Base-by-base conservation (phyloP, 2,329 filamentous ascomycete genomes). In the Chaetomium sp. region DNA sequence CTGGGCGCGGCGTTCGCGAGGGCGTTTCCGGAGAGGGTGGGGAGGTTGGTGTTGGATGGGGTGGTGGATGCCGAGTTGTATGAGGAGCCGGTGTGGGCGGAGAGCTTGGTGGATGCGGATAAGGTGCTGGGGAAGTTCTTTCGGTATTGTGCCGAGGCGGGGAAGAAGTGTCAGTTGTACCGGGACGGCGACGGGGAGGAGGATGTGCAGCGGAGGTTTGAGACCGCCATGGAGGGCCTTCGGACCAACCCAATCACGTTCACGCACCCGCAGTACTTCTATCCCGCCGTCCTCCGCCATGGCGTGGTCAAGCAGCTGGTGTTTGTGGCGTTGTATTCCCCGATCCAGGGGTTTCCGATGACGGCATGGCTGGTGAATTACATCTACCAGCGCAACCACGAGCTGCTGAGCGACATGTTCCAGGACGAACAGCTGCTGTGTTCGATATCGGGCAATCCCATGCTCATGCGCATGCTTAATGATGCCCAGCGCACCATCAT, bases 51-150 rank as follows among this genome's bases (percentile, higher is more conserved):
- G 12, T 47, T 75, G 16, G 74, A 75, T 35, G 73, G 74, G 4
- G 73, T 75, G 21, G 69, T 75, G 25, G 69, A 74, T 42, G 62
- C 69, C 8, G 67, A 70, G 16, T 72, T 78, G 47, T 81, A 82
- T 38, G 60, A 49, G 49, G 16, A 49, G 38, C 57, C 61, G 0
- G 25, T 69, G 21, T 71, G 69, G 69, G 21, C 5, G 27, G 68
- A 69, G 60, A 68, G 66, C 25, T 49, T 71, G 63, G 7, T 66
- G 13, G 80, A 85, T 65, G 76, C 80, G 38, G 83, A 86, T 62
- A 73, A 79, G 57, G 76, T 80, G 19, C 76, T 82, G 63, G 74
- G 74, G 2, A 74, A 70, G 45, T 84, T 86, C 70, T 83, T 80
- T 66, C 71, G 75, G 54, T 78, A 77, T 50, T 87, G 84, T 70